These are phyloP conservation scores for Rhinocladiella mackenziei DNA, from an alignment of 2,329 filamentous ascomycete species.

Conservation along the genomic window DNA sequence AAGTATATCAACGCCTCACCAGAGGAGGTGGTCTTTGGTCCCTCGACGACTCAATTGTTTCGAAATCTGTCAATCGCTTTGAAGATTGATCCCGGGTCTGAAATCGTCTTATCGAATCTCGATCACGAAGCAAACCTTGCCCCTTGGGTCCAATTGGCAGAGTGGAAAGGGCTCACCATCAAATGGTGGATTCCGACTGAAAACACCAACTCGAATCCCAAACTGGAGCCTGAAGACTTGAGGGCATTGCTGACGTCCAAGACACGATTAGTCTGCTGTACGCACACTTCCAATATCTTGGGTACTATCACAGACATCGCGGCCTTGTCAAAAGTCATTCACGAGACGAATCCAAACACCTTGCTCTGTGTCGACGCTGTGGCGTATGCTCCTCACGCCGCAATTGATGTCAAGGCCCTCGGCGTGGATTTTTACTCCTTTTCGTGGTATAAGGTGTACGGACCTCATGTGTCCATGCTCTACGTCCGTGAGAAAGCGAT, in stretches of 20 bases:
- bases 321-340: slow-evolving; percentile 36
- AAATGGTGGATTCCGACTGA: slow-evolving; percentile 64
- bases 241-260: slow-evolving; percentile 55
- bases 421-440: slow-evolving; percentile 75
- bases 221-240: slow-evolving; percentile 56
- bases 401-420: slow-evolving; percentile 63
- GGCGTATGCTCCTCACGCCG: slow-evolving; percentile 69
- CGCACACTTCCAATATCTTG: slow-evolving; percentile 69
- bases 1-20: slow-evolving; percentile 64
- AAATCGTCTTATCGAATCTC: slow-evolving; percentile 66
- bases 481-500: slow-evolving; percentile 61
- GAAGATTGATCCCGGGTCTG: slow-evolving; percentile 54
- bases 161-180: slow-evolving; percentile 55
- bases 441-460: slow-evolving; percentile 79
- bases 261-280: slow-evolving; percentile 66
- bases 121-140: slow-evolving; percentile 77
- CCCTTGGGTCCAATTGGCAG: slow-evolving; percentile 67
- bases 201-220: slow-evolving; percentile 56
- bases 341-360: slow-evolving; percentile 48
- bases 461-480: slow-evolving; percentile 68
- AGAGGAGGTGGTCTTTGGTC: slow-evolving; percentile 67
- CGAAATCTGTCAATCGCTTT: slow-evolving; percentile 63
- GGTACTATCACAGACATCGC: slow-evolving; percentile 59
- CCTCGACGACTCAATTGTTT: slow-evolving; percentile 72
- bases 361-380: slow-evolving; percentile 72